These are phyloP conservation scores for Clavaria fumosa DNA, from an alignment of 768 basidiomycete genomes.

Conservation along the genomic window DNA sequence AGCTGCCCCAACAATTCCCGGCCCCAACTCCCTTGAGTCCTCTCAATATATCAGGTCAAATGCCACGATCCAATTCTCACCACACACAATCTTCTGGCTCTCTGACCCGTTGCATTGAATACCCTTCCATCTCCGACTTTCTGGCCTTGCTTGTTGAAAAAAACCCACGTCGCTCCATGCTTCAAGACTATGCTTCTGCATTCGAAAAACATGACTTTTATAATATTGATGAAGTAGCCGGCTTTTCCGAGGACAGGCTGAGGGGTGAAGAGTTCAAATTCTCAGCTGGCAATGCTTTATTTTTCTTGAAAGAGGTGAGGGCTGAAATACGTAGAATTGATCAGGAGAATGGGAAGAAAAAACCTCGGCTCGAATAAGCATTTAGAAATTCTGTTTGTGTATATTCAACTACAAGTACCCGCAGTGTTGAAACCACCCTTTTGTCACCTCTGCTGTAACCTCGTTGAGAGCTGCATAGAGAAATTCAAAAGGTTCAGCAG, in stretches of 20 bases:
- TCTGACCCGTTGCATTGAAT: background rate
- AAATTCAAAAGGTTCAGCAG: background rate
- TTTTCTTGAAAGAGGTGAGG: background rate
- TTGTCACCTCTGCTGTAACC: background rate
- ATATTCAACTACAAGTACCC: background rate
- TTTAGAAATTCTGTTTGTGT: background rate
- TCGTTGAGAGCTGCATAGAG: background rate
- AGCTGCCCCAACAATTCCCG: background rate
- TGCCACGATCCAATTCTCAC: no score
- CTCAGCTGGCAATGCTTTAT: background rate
- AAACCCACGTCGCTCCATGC: background rate
- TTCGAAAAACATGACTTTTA: conserved; percentile 1
- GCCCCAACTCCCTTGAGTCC: background rate
- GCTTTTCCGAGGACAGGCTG: background rate
- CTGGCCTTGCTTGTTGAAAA: background rate
- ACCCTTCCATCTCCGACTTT: background rate
- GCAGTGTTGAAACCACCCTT: background rate
- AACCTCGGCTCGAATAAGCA: background rate
- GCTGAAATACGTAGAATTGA: background rate
- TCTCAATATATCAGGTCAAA: background rate
- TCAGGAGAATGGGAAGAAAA: background rate
- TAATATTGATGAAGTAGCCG: background rate
- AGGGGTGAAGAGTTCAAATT: background rate
- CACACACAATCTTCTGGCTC: background rate
- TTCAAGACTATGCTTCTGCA: background rate